A percentile compares a stretch with the other conserved stretches of the same genome.
These are phyloP conservation scores for Castanospermum australe DNA, from an alignment of 306 rosid species.

Conservation along the genomic window DNA sequence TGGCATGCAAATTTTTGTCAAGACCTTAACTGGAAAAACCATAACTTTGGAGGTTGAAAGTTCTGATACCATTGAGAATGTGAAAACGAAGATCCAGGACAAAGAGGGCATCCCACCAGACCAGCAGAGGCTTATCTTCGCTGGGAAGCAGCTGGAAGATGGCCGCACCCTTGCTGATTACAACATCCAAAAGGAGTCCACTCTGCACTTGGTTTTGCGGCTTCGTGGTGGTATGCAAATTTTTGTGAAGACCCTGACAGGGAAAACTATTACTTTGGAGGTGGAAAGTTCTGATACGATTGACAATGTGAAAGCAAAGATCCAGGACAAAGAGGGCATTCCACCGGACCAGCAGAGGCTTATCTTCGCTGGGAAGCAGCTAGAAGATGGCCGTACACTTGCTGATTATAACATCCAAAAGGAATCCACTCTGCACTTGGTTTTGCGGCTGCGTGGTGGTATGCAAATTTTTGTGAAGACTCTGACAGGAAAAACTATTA, in stretches of 20 bases:
- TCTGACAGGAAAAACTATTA: neutral
- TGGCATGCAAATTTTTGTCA: neutral
- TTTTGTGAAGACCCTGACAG: neutral
- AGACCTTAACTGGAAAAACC: neutral
- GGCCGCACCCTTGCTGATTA: neutral
- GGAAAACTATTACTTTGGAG: neutral
- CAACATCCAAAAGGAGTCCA: neutral
- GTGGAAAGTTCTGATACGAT: neutral
- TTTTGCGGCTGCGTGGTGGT: too few species aligned
- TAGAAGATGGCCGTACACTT: too few species aligned
- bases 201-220: neutral
- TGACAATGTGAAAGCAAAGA: neutral
- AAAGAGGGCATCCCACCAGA: neutral
- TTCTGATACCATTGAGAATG: neutral
- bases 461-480: neutral
- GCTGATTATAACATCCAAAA: too few species aligned
- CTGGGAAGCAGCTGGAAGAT: neutral
- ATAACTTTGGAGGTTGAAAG: neutral
- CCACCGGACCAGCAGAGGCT: too few species aligned
- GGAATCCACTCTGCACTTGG: too few species aligned
- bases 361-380: too few species aligned
- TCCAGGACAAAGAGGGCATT: too few species aligned
- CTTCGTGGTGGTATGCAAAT: neutral
- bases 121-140: neutral
- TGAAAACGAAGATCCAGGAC: neutral